Evolutionary conservation across 441 rosid genomes (phyloP), one percentile per base, ranked within the genome.

Genomic region (Euphorbia celastroides): DNA sequence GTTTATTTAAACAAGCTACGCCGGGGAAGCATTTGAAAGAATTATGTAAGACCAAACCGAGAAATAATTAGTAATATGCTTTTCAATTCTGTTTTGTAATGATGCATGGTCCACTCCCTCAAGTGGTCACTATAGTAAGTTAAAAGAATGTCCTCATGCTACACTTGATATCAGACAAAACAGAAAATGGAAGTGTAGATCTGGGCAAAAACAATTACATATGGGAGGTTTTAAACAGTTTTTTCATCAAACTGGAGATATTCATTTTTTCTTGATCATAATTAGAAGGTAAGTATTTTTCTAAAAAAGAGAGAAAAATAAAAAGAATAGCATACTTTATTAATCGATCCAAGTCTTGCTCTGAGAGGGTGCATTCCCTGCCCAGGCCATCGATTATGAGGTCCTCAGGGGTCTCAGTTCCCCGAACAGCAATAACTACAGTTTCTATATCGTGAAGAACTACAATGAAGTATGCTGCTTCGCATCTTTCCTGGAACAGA

Each of bases 401-500:
- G 75, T 93, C 98, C 81, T 93, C 98, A 30, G 93, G 88, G 23
- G 94, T 87, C 84, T 93, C 97, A 54, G 97, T 93, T 79, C 98
- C 97, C 69, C 96, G 87, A 55, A 93, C 83, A 70, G 96, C 82
- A 75, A 93, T 77, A 22, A 90, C 94, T 60, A 93, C 83, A 58
- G 87, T 75, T 76, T 81, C 79, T 26, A 81, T 70, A 74, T 90
- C 83, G 74, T 87, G 96, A 68, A 86, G 82, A 73, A 90, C 96
- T 68, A 87, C 88, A 76, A 88, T 70, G 55, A 93, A 93, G 75
- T 90, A 93, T 13, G 98, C 94, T 60, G 94, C 98, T 78, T 90
- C 79, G 67, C 92, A 88, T 75, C 79, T 85, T 66, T 77, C 83
- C 94, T 92, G 75, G 60, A 65, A 74, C 8, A 73, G 6, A 38